These are phyloP conservation scores for Secale cereale DNA, from an alignment of 176 grass and related monocot genomes.

Conservation along the genomic window DNA sequence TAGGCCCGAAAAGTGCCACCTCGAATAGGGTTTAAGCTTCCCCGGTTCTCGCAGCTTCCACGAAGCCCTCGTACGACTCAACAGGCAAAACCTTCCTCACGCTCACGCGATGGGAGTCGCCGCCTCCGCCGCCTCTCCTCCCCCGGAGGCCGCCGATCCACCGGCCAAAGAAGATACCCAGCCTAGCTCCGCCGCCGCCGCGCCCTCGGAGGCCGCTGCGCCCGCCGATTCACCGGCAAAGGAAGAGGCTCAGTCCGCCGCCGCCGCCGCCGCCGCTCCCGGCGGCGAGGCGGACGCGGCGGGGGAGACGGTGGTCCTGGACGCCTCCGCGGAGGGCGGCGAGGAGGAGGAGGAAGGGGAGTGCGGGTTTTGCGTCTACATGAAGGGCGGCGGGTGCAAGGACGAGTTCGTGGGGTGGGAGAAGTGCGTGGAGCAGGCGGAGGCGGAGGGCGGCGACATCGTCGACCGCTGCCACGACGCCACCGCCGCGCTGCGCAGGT, in stretches of 20 bases:
- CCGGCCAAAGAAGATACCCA: not conserved
- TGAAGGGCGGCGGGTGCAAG: conserved; percentile 98
- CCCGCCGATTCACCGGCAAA: not conserved
- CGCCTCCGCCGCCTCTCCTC: conserved; percentile 18
- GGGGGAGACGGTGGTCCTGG: conserved; percentile 25
- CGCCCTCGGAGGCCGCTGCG: not conserved
- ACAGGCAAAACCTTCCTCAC: not conserved
- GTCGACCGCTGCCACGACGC: conserved; percentile 62
- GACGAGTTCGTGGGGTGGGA: conserved; percentile 81
- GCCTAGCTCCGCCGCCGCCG: not conserved
- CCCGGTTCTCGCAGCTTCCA: not conserved
- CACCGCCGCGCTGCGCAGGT: conserved; percentile 60
- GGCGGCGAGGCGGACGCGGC: not conserved
- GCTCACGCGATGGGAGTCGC: conserved; percentile 40
- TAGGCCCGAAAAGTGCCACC: not conserved
- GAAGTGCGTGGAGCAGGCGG: conserved; percentile 77
- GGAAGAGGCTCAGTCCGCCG: not conserved
- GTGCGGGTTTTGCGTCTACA: conserved; percentile 90
- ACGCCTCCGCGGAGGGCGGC: not conserved
- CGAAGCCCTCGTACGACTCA: not conserved
- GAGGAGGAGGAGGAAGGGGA: conserved; percentile 59
- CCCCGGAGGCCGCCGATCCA: not conserved
- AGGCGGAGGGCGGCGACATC: conserved; percentile 50
- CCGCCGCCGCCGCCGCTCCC: not conserved
- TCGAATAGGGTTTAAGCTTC: conserved; percentile 29